Percentiles rank a stretch among this genome's conserved stretches.
Evolutionary conservation across 306 rosid species (phyloP).

Genomic region (Castanea sativa): DNA sequence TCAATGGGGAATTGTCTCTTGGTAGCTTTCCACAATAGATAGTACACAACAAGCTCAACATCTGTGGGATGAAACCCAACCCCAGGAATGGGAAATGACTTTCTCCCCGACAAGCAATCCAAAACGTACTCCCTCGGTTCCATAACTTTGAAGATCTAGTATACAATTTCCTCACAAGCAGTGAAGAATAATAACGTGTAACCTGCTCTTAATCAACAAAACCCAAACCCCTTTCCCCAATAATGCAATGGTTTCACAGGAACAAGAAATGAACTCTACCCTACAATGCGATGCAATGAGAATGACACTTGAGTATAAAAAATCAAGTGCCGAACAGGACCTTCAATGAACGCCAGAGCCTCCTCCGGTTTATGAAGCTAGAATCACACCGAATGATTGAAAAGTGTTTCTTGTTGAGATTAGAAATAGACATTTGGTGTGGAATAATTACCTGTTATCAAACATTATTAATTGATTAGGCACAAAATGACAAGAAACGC

Average conservation of each 20-base stretch:
- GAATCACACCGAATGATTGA: constrained; percentile 15
- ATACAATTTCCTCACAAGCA: constrained; percentile 11
- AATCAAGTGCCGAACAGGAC: constrained; percentile 51
- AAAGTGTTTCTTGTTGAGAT: constrained; percentile 28
- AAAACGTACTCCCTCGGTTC: not conserved
- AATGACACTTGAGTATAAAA: not conserved
- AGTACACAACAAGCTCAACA: constrained; percentile 49
- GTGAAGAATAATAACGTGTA: not conserved
- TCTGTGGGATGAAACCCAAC: constrained; percentile 72
- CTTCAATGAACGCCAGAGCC: constrained; percentile 45
- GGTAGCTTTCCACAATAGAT: constrained; percentile 54
- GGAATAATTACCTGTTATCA: constrained; percentile 32
- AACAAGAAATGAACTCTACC: not conserved
- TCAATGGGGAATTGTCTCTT: constrained; percentile 26
- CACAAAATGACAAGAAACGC: not conserved
- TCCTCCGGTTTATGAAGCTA: constrained; percentile 41
- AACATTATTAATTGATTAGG: constrained; percentile 8
- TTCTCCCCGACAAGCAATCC: constrained; percentile 24
- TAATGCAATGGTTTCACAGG: too few species aligned
- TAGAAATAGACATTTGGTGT: constrained; percentile 39
- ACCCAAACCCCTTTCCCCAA: not conserved
- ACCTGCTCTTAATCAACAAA: not conserved
- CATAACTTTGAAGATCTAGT: not conserved
- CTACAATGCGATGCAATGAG: not conserved
- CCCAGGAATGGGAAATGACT: constrained; percentile 46